A percentile compares a stretch with the other conserved stretches of the same genome.
These are phyloP conservation scores for Backusella morwellensis DNA, from an alignment of 192 early-diverging fungal species.

Conservation along the genomic window DNA sequence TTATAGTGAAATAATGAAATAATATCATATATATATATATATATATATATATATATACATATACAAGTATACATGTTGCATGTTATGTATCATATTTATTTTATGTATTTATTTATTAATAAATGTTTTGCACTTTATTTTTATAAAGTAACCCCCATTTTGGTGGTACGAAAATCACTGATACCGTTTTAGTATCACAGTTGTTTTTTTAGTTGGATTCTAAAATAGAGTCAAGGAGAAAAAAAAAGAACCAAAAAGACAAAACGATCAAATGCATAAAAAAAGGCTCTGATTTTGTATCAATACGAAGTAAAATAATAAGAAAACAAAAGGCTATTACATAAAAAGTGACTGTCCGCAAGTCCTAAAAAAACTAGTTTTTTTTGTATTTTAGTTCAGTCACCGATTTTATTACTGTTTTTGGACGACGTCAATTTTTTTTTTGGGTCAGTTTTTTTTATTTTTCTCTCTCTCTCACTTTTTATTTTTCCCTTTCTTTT, in stretches of 20 bases:
- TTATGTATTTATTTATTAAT: neutral
- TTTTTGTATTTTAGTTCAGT: conserved; percentile 8
- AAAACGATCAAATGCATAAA: conserved; percentile 6
- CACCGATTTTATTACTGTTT: neutral
- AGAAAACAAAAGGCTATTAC: neutral
- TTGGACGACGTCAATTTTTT: conserved; percentile 6
- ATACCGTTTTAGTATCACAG: neutral
- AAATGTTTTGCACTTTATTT: neutral
- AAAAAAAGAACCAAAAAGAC: neutral
- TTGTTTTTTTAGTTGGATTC: neutral
- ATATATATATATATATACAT: too few relatives aligned
- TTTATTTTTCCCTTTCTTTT: neutral
- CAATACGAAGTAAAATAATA: neutral
- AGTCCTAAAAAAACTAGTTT: neutral
- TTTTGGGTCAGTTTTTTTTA: neutral
- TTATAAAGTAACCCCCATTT: neutral
- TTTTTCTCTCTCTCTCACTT: neutral
- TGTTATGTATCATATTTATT: neutral
- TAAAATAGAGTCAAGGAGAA: conserved; percentile 6
- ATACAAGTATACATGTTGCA: neutral
- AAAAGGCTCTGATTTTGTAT: neutral
- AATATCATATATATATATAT: neutral
- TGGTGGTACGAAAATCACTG: conserved; percentile 1
- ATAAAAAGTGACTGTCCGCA: neutral
- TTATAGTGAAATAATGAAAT: neutral